phyloP scores from a whole-genome alignment of 192 early-diverging fungal species.

The Oehlia diaphana region DNA sequence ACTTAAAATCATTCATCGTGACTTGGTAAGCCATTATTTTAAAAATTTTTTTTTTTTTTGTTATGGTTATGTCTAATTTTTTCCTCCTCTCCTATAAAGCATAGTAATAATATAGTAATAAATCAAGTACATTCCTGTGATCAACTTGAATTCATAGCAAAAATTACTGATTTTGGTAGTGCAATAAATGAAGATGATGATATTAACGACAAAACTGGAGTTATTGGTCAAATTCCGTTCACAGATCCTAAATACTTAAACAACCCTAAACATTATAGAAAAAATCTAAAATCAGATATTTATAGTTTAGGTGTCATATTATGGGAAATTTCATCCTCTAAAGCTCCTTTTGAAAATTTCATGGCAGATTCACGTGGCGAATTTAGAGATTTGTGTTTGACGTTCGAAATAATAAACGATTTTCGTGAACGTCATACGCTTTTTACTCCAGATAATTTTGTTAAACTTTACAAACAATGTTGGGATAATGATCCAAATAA shows the following conservation, averaged over 20 bases:
- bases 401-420: constrained; percentile 35
- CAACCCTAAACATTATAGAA: not conserved
- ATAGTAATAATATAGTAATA: not conserved
- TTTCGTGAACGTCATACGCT: constrained; percentile 33
- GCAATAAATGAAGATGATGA: no score
- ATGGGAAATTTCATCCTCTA: not conserved
- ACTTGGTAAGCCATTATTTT: not conserved
- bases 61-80: not conserved
- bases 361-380: not conserved
- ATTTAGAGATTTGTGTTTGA: not conserved
- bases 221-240: not conserved
- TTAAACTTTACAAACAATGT: constrained; percentile 36
- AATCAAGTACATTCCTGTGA: not conserved
- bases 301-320: not conserved
- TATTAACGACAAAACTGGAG: no score
- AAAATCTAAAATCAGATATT: not conserved
- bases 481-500: constrained; percentile 33
- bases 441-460: constrained; percentile 33
- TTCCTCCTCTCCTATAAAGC: not conserved
- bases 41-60: no score
- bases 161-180: not conserved
- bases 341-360: not conserved
- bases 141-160: not conserved
- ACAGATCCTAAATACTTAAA: not conserved
- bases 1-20: not conserved